phyloP scores from a whole-genome alignment of 2,329 filamentous ascomycete species.

The Alternaria ethzedia region DNA sequence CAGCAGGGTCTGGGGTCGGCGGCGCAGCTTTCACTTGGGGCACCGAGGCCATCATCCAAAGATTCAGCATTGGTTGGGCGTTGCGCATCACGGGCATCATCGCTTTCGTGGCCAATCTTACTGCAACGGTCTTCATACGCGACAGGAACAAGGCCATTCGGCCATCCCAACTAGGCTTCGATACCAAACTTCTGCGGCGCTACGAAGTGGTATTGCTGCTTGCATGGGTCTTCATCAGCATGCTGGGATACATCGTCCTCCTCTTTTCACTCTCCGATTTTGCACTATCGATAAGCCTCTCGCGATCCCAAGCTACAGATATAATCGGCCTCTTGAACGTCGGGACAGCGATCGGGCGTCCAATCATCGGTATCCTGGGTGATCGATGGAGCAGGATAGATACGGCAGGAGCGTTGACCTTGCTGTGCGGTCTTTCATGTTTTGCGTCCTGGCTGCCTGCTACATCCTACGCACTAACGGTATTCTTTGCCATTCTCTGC shows the following conservation, averaged over 20 bases:
- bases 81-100: constrained; percentile 50
- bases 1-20: constrained; percentile 51
- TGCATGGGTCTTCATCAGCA: constrained; percentile 53
- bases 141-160: constrained; percentile 45
- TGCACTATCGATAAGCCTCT: constrained; percentile 52
- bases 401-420: constrained; percentile 49
- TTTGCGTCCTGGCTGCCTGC: constrained; percentile 52
- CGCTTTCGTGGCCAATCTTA: constrained; percentile 33
- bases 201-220: constrained; percentile 49
- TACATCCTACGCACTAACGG: constrained; percentile 49
- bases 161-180: constrained; percentile 45
- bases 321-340: constrained; percentile 56
- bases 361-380: constrained; percentile 54
- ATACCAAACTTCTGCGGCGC: constrained; percentile 43
- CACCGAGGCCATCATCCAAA: constrained; percentile 47
- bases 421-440: constrained; percentile 20
- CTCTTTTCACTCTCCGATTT: constrained; percentile 58
- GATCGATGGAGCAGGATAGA: constrained; percentile 55
- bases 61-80: constrained; percentile 49
- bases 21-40: constrained; percentile 44
- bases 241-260: constrained; percentile 57
- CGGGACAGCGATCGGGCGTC: constrained; percentile 56
- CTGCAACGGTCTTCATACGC: constrained; percentile 40
- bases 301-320: constrained; percentile 48
- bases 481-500: constrained; percentile 53